Evolutionary conservation across 495 filamentous ascomycete species (phyloP).

Genomic region (Corynascus novoguineensis): DNA sequence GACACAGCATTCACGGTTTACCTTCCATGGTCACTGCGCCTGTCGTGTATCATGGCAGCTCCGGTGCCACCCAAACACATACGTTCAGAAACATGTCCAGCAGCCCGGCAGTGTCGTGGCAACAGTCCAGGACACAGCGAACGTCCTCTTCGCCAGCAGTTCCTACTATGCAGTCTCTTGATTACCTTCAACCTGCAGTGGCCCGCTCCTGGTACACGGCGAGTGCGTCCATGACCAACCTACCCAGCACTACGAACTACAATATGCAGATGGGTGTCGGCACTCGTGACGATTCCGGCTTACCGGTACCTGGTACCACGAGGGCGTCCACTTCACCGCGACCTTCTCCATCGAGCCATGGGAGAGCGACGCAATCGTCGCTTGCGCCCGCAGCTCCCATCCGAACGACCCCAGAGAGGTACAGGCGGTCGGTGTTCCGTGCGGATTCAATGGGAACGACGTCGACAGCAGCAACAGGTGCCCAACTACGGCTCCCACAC

Average conservation of each 20-base stretch:
- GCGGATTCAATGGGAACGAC: conserved; percentile 32
- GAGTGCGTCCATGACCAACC: conserved; percentile 51
- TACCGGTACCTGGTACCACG: conserved; percentile 24
- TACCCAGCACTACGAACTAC: conserved; percentile 28
- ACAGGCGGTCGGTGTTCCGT: conserved; percentile 45
- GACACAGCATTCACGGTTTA: conserved; percentile 57
- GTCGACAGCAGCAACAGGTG: neutral
- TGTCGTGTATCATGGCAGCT: conserved; percentile 63
- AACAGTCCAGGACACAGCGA: conserved; percentile 63
- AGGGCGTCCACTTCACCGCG: conserved; percentile 26
- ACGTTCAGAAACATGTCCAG: conserved; percentile 74
- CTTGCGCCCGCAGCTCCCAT: conserved; percentile 33
- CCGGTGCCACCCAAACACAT: conserved; percentile 74
- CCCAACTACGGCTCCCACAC: conserved; percentile 3
- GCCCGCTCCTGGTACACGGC: conserved; percentile 53
- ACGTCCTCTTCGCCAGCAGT: conserved; percentile 61
- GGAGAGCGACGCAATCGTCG: conserved; percentile 30
- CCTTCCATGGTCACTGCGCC: conserved; percentile 44
- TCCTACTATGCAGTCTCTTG: conserved; percentile 47
- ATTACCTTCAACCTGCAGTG: conserved; percentile 38
- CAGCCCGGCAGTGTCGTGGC: conserved; percentile 53
- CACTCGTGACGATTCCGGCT: conserved; percentile 32
- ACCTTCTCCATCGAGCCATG: conserved; percentile 25
- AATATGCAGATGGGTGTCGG: conserved; percentile 13
- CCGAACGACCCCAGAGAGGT: conserved; percentile 50